These are phyloP conservation scores for Danielia oregonensis DNA, from an alignment of 805 yeast genomes.

Conservation along the genomic window DNA sequence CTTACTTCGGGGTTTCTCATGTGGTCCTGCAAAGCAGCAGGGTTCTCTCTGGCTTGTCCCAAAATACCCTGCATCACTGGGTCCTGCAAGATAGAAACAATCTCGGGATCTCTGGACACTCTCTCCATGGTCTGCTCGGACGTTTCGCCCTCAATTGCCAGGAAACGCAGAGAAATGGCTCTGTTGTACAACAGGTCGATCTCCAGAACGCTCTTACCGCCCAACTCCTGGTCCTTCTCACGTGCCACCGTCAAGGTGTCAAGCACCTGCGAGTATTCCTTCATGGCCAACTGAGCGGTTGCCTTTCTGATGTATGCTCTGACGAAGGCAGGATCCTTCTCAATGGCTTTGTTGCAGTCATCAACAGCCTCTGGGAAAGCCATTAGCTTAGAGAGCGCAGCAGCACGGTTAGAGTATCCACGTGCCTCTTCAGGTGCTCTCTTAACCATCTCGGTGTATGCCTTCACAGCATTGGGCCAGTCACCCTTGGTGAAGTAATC, in stretches of 20 bases:
- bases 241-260: slow-evolving; percentile 81
- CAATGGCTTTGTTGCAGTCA: slow-evolving; percentile 89
- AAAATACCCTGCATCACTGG: slow-evolving; percentile 95
- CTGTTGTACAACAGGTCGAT: slow-evolving; percentile 78
- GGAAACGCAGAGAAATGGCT: slow-evolving; percentile 78
- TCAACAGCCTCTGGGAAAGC: slow-evolving; percentile 95
- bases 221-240: slow-evolving; percentile 59
- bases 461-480: slow-evolving; percentile 95
- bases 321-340: slow-evolving; percentile 80
- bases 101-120: slow-evolving; percentile 90
- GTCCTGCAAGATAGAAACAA: slow-evolving; percentile 81
- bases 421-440: slow-evolving; percentile 97
- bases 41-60: slow-evolving; percentile 90
- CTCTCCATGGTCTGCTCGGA: slow-evolving; percentile 93
- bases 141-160: slow-evolving; percentile 80
- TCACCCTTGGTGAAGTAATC: slow-evolving; percentile 84
- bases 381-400: slow-evolving; percentile 89
- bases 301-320: slow-evolving; percentile 98
- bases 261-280: slow-evolving; percentile 76
- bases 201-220: slow-evolving; percentile 60
- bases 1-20: slow-evolving; percentile 94
- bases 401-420: slow-evolving; percentile 98
- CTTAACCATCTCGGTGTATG: slow-evolving; percentile 92
- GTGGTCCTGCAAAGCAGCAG: slow-evolving; percentile 95
- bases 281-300: slow-evolving; percentile 85